A percentile compares a stretch with the other conserved stretches of the same genome.
Conservation (phyloP, 306 rosid species). For the Citrullus amarus region DNA sequence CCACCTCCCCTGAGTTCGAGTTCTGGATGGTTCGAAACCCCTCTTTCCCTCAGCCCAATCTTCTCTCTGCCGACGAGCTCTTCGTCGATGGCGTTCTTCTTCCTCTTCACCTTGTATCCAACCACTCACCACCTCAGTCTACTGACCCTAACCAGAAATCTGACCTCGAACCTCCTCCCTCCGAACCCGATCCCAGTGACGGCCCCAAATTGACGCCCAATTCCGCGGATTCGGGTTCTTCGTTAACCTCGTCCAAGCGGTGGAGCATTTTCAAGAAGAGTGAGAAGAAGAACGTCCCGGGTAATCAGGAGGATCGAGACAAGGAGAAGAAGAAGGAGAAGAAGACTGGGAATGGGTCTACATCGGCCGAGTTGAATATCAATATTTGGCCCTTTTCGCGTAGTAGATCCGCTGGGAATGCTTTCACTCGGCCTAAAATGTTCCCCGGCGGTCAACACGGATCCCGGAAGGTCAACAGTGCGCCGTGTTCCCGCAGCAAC, state of each 20-base stretch:
- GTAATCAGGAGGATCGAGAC: conserved; percentile 12
- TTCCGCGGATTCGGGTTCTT: conserved; percentile 18
- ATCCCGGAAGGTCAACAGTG: conserved; percentile 72
- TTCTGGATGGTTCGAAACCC: conserved; percentile 96
- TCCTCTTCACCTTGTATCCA: conserved; percentile 53
- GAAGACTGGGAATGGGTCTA: conserved; percentile 33
- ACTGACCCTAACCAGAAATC: conserved; percentile 15
- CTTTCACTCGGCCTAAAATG: conserved; percentile 43
- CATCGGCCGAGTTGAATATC: conserved; percentile 74
- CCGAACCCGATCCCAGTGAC: conserved; percentile 18
- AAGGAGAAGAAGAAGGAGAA: conserved; percentile 31
- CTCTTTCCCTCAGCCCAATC: conserved; percentile 57
- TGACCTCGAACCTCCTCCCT: conserved; percentile 2
- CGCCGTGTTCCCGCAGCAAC: conserved; percentile 94
- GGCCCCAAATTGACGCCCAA: conserved; percentile 22
- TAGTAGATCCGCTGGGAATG: conserved; percentile 88
- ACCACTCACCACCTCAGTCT: not conserved
- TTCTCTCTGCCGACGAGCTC: conserved; percentile 84
- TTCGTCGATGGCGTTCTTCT: conserved; percentile 73
- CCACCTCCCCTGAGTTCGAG: conserved; percentile 87
- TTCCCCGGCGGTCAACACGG: conserved; percentile 34
- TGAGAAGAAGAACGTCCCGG: conserved; percentile 35
- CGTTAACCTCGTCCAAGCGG: conserved; percentile 53
- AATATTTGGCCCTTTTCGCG: conserved; percentile 92
- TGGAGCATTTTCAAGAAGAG: conserved; percentile 73